Conservation (phyloP, 306 rosid genomes). For the Luffa aegyptiaca region DNA sequence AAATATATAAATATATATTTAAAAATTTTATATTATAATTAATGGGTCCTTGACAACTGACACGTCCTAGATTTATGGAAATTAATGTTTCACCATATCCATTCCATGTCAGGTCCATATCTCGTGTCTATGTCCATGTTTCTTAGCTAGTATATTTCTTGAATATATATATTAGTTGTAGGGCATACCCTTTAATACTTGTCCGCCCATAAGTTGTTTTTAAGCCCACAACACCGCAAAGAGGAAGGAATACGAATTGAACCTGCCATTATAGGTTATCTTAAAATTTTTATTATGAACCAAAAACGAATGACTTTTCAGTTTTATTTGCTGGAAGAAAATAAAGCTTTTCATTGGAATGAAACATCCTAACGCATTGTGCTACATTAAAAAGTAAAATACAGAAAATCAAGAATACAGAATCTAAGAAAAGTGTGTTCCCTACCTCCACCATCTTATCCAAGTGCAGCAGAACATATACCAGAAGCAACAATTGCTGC, state of each 20-base stretch:
- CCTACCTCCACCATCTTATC: constrained; percentile 98
- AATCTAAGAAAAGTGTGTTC: constrained; percentile 15
- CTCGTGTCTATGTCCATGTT: background rate
- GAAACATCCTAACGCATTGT: background rate
- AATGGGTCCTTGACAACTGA: background rate
- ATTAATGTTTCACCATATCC: background rate
- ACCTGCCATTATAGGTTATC: constrained; percentile 48
- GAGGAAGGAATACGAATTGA: constrained; percentile 93
- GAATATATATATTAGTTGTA: background rate
- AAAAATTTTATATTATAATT: too few species aligned
- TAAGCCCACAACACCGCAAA: constrained; percentile 92
- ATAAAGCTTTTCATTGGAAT: background rate
- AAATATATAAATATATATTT: too few species aligned
- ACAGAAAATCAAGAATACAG: constrained; percentile 6
- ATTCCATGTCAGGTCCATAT: background rate
- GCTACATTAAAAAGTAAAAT: constrained; percentile 4
- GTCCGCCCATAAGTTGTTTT: constrained; percentile 78
- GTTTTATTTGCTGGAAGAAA: constrained; percentile 3
- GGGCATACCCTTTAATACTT: constrained; percentile 67
- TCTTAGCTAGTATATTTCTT: background rate
- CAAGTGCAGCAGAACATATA: constrained; percentile 86
- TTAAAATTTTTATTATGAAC: constrained; percentile 1
- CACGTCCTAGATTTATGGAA: background rate
- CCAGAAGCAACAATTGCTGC: constrained; percentile 98
- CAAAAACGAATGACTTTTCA: background rate